Evolutionary conservation across 2,329 filamentous ascomycete species (phyloP), one percentile per base, ranked within the genome.

Genomic region (Rosellinia necatrix): DNA sequence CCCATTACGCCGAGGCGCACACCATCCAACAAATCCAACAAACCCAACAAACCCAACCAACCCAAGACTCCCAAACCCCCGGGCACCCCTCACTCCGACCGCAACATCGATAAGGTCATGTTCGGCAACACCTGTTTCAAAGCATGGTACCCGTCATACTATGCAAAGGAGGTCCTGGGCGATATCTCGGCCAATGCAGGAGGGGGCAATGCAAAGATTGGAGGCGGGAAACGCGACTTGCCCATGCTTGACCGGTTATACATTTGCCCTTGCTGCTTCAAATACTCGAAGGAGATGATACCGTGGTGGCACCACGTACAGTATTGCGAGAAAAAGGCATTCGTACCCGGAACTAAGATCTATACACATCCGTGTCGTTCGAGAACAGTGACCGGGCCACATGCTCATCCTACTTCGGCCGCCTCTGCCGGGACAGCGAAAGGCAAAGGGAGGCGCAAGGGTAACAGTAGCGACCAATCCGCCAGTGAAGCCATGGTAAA

Each of bases 91-190:
- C 72, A 74, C 30, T 70, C 79, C 8, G 86, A 89, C 64, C 89
- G 89, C 54, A 96, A 96, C 71, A 88, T 97, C 62, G 85, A 91
- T 69, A 90, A 91, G 70, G 90, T 97, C 48, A 87, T 96, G 51
- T 80, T 97, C 59, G 93, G 92, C 4, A 85, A 92, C 66, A 80
- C 94, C 27, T 85, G 87, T 66, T 96, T 97, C 76, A 86, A 87
- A 66, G 89, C 92, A 2, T 96, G 92, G 92, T 97, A 94, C 72
- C 91, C 92, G 6, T 96, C 91, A 13, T 94, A 92, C 72, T 96
- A 97, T 72, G 80, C 79, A 75, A 96, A 83, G 78, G 92, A 87
- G 53, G 76, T 86, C 6, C 73, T 87, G 4, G 83, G 82, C 10
- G 81, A 84, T 51, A 66, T 72, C 3, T 63, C 74, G 3, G 69